Percentiles rank a stretch among this genome's conserved stretches.
These are phyloP conservation scores for Populus davidiana DNA, from an alignment of 345 rosid genomes.

Conservation along the genomic window DNA sequence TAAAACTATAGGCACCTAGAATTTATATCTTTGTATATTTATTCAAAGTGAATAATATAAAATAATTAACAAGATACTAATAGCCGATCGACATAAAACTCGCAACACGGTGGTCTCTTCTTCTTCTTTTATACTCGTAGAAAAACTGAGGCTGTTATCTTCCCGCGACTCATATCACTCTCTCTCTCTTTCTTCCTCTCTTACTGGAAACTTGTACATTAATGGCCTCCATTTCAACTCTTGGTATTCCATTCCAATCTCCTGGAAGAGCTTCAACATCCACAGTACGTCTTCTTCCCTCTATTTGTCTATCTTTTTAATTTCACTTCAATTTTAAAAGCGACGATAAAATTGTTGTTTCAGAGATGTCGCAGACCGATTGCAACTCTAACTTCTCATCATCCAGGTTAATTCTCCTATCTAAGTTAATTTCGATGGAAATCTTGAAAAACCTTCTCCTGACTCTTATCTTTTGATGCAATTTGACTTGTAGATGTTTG, in stretches of 20 bases:
- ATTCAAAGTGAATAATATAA: too few relatives aligned
- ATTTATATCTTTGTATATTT: too few relatives aligned
- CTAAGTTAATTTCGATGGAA: too few relatives aligned
- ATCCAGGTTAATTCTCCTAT: constrained; percentile 6
- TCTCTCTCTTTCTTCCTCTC: neutral
- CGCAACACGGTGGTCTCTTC: too few relatives aligned
- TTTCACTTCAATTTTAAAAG: neutral
- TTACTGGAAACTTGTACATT: neutral
- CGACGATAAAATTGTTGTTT: neutral
- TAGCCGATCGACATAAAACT: too few relatives aligned
- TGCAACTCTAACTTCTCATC: constrained; percentile 25
- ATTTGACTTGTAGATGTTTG: neutral
- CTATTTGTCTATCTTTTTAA: neutral
- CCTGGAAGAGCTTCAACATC: neutral
- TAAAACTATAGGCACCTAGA: too few relatives aligned
- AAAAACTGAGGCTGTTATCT: constrained; percentile 45
- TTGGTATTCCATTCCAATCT: neutral
- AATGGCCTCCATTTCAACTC: constrained; percentile 48
- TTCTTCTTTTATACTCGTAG: too few relatives aligned
- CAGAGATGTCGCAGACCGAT: constrained; percentile 41
- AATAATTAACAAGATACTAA: too few relatives aligned
- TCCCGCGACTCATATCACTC: constrained; percentile 29
- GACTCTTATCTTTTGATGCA: too few relatives aligned
- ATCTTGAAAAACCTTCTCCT: too few relatives aligned
- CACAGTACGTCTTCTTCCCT: neutral